Percentiles rank a stretch among this genome's conserved stretches.
Conservation (phyloP, 257 asterid genomes). For the Lavandula angustifolia region DNA sequence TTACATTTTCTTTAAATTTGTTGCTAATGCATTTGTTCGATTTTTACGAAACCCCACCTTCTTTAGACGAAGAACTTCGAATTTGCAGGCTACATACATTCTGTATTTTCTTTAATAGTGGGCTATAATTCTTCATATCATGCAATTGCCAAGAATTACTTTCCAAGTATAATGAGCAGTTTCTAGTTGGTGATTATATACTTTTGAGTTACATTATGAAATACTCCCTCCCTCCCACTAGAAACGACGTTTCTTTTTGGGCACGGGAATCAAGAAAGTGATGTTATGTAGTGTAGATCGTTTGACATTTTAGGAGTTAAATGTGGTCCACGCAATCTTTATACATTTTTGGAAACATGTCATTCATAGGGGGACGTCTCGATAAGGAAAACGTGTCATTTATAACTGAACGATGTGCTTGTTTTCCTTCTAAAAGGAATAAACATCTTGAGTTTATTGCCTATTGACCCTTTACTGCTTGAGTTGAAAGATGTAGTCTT, state of each 20-base stretch:
- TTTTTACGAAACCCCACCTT: not conserved
- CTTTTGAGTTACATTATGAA: not conserved
- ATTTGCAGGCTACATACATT: not conserved
- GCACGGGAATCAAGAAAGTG: no score
- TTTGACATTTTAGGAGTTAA: no score
- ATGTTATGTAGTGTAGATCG: no score
- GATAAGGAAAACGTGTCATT: no score
- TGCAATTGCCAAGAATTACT: not conserved
- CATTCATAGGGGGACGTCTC: no score
- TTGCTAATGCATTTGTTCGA: not conserved
- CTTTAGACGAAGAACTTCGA: not conserved
- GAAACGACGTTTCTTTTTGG: no score
- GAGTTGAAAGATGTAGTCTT: not conserved
- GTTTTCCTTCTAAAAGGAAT: conserved; percentile 8
- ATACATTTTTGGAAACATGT: no score
- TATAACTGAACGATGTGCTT: not conserved
- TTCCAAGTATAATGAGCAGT: conserved; percentile 1
- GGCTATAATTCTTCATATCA: not conserved
- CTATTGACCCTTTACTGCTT: not conserved
- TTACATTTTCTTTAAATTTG: not conserved
- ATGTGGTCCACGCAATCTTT: no score
- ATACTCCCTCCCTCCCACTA: no score
- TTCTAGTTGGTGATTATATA: not conserved
- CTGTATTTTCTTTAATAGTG: not conserved
- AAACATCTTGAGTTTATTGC: not conserved